Percentiles rank a stretch among this genome's conserved stretches.
phyloP scores from a whole-genome alignment of 257 asterid genomes.

The Buddleja alternifolia region DNA sequence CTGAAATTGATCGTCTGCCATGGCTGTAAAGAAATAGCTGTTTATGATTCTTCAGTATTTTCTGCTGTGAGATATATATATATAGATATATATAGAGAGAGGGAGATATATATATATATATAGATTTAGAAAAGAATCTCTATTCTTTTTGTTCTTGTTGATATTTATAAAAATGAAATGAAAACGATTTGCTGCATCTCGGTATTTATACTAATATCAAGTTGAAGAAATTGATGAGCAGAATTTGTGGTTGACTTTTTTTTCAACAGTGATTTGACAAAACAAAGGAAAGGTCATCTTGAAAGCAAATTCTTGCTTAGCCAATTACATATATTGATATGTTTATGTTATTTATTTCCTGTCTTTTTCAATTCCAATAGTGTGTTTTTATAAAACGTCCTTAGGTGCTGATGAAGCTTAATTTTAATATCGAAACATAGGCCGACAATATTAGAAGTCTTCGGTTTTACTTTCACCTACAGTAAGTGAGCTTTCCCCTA shows the following conservation, averaged over 20 bases:
- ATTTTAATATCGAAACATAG: no score
- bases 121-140: no score
- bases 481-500: no score
- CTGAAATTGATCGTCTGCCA: constrained; percentile 82
- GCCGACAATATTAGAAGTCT: no score
- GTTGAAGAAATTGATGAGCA: constrained; percentile 31
- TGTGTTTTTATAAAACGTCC: neutral
- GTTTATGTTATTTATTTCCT: neutral
- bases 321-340: constrained; percentile 17
- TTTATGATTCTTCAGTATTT: neutral
- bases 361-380: neutral
- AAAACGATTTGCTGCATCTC: constrained; percentile 47
- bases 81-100: no score
- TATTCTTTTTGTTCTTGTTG: neutral
- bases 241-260: constrained; percentile 77
- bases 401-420: no score
- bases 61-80: constrained; percentile 7
- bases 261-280: constrained; percentile 51
- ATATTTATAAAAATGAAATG: constrained; percentile 48
- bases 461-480: no score
- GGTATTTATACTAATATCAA: constrained; percentile 56
- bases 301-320: constrained; percentile 44
- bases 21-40: constrained; percentile 22
- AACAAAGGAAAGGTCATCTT: constrained; percentile 44
- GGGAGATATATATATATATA: neutral